Evolutionary conservation across 495 filamentous ascomycete genomes (phyloP).

Genomic region (Talaromyces ruber): DNA sequence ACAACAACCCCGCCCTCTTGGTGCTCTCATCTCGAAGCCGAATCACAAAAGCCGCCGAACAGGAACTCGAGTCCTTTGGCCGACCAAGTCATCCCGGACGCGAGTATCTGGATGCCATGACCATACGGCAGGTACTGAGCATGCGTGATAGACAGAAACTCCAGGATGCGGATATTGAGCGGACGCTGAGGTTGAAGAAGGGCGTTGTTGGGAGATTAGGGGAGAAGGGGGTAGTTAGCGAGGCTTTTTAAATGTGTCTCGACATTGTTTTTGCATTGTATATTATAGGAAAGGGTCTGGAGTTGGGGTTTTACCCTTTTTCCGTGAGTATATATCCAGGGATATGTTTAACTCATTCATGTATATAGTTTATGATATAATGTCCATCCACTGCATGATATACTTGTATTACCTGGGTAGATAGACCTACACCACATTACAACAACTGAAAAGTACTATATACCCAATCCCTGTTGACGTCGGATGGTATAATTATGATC

Average conservation of each 20-base stretch:
- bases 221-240: conserved; percentile 38
- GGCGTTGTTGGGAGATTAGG: conserved; percentile 52
- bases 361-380: not conserved
- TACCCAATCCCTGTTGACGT: not conserved
- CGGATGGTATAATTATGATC: not conserved
- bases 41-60: conserved; percentile 37
- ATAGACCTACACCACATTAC: not conserved
- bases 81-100: conserved; percentile 33
- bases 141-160: conserved; percentile 50
- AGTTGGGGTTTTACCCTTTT: not conserved
- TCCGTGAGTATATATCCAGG: not conserved
- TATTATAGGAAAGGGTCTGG: not conserved
- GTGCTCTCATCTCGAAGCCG: conserved; percentile 36
- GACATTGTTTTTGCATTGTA: not conserved
- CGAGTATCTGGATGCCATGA: conserved; percentile 52
- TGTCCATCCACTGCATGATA: not conserved
- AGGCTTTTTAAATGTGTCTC: conserved; percentile 7
- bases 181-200: conserved; percentile 43
- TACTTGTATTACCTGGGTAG: not conserved
- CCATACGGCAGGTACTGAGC: conserved; percentile 50
- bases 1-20: conserved; percentile 46
- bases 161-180: conserved; percentile 47
- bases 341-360: not conserved
- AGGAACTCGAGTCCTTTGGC: conserved; percentile 39
- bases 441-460: not conserved